Conservation (phyloP, 2,329 filamentous ascomycete species). For the Tolypocladium sp. region DNA sequence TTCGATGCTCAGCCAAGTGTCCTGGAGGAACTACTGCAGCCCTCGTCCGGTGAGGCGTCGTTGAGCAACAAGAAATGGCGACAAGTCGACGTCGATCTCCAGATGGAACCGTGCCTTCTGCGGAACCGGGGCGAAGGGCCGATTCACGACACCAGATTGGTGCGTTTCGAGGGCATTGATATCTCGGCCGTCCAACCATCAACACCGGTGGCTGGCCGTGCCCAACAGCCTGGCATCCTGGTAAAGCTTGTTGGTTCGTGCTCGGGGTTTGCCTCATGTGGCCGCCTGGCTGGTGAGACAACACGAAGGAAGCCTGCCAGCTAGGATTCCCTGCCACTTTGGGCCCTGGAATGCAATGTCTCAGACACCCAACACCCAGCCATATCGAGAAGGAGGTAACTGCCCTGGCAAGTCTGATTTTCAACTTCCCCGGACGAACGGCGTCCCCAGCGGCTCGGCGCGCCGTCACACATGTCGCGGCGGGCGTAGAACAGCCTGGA, state of each 20-base stretch:
- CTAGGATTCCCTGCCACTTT: not conserved
- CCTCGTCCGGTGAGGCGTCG: not conserved
- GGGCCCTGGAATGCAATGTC: not conserved
- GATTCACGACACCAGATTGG: not conserved
- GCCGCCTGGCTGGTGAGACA: not conserved
- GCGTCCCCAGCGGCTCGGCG: slow-evolving; percentile 1
- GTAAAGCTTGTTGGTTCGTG: not conserved
- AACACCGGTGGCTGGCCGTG: not conserved
- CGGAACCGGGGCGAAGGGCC: not conserved
- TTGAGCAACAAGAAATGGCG: not conserved
- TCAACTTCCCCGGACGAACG: not conserved
- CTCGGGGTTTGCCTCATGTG: not conserved
- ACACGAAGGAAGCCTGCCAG: not conserved
- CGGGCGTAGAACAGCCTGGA: not conserved
- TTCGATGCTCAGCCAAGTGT: not conserved
- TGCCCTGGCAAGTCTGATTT: not conserved
- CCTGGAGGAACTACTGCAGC: not conserved
- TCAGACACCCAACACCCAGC: not conserved
- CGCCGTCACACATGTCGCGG: not conserved
- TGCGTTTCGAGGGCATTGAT: not conserved
- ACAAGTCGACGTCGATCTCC: not conserved
- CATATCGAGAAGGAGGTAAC: not conserved
- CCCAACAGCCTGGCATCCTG: not conserved
- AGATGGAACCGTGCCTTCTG: not conserved
- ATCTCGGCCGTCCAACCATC: not conserved